Percentiles rank a stretch among this genome's conserved stretches.
Conservation (phyloP, 768 basidiomycete species). For the Leccinum pellstonianum region DNA sequence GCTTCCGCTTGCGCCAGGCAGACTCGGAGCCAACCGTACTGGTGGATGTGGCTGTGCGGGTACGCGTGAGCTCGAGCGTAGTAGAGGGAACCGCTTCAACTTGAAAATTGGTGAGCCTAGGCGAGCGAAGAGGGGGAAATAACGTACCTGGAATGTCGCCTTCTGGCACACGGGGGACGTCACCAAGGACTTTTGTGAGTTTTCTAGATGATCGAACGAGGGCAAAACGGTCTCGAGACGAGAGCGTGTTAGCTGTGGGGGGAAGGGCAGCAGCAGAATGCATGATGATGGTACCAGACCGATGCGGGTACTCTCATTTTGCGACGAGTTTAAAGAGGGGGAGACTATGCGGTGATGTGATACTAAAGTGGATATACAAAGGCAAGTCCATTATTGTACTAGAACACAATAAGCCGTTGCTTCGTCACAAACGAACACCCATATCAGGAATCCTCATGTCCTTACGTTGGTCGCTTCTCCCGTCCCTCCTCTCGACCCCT, state of each 20-base stretch:
- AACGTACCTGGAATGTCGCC: conserved; percentile 9
- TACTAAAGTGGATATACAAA: conserved; percentile 22
- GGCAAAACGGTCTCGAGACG: conserved; percentile 50
- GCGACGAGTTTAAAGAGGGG: conserved; percentile 14
- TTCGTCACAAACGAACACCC: conserved; percentile 1
- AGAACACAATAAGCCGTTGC: conserved; percentile 6
- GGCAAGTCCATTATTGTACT: conserved; percentile 12
- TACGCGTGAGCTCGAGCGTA: not conserved
- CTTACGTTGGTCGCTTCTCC: conserved; percentile 31
- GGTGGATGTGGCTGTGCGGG: not conserved
- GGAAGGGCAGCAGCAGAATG: conserved; percentile 26
- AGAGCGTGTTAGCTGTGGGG: conserved; percentile 61
- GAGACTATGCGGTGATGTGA: conserved; percentile 5
- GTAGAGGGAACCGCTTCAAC: not conserved
- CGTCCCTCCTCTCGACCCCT: conserved; percentile 19
- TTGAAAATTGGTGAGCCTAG: not conserved
- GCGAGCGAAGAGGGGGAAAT: accelerated
- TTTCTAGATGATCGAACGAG: conserved; percentile 59
- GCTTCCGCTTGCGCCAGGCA: conserved; percentile 28
- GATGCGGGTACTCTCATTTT: not conserved
- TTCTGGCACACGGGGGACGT: conserved; percentile 58
- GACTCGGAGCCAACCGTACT: conserved; percentile 2
- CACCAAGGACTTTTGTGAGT: conserved; percentile 56
- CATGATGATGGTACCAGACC: conserved; percentile 30
- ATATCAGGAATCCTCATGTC: conserved; percentile 11